Evolutionary conservation across 176 grass and related monocot genomes (phyloP), one percentile per base, ranked within the genome.

Genomic region (Musa schizocarpa): DNA sequence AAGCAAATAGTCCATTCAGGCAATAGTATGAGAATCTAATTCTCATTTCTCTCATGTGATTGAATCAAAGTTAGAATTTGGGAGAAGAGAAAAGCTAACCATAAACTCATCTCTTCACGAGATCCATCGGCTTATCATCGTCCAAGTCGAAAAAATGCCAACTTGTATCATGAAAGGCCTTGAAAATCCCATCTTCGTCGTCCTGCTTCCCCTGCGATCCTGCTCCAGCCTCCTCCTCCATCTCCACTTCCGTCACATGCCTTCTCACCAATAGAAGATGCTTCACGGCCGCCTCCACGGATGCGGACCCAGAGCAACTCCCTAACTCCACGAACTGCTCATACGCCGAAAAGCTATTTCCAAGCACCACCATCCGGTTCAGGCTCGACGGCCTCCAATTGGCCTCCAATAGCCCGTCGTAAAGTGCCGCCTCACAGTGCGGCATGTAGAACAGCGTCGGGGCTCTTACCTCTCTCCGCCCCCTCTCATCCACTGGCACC

Each of bases 391-490:
- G 55, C 13, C 82, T 82, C 93, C 87, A 97, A 59, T 97, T 97
- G 10, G 84, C 76, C 11, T 76, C 83, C 69, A 97, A 80, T 17
- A 97, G 79, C 14, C 82, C 86, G 19, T 97, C 84, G 34, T 97
- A 97, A 76, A 93, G 81, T 9, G 72, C 61, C 16, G 77, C 88
- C 85, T 93, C 88, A 72, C 88, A 93, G 71, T 97, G 93, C 6
- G 90, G 90, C 93, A 90, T 97, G 84, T 92, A 93, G 83, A 93
- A 97, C 50, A 97, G 77, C n/a, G 90, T 92, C 59, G 89, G 83
- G 52, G 68, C 84, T 21, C 34, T 74, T 19, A 72, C 87, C 69
- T 85, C 80, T 77, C 89, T 80, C 26, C 85, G 83, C 68, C 89
- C 65, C 14, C 80, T 83, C 76, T 96, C 89, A 68, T 92, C 70